Evolutionary conservation across 2,329 filamentous ascomycete species (phyloP).

Genomic region (Fusarium citri): DNA sequence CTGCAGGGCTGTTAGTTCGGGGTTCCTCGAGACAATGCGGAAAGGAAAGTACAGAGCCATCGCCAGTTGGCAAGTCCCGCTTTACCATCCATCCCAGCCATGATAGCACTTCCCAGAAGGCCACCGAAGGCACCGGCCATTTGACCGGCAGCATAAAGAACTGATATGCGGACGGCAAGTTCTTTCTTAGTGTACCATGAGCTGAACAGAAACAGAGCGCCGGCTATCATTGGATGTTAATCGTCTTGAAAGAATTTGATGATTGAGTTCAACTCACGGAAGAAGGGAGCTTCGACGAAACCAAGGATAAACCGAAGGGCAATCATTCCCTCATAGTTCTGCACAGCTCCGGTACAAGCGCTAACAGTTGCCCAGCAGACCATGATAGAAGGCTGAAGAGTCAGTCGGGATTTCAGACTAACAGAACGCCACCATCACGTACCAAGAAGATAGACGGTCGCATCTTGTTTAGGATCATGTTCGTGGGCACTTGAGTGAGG

Average conservation of each 20-base stretch:
- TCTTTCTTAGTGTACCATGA: constrained; percentile 62
- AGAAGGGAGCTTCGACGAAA: constrained; percentile 16
- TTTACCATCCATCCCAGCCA: constrained; percentile 69
- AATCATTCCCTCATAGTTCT: constrained; percentile 10
- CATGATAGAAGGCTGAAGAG: constrained; percentile 5
- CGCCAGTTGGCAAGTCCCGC: constrained; percentile 73
- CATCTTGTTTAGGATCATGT: constrained; percentile 55
- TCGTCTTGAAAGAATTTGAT: too few relatives aligned
- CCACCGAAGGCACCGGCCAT: constrained; percentile 80
- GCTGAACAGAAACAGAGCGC: constrained; percentile 12
- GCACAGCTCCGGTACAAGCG: constrained; percentile 51
- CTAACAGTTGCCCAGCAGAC: constrained; percentile 22
- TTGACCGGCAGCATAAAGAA: constrained; percentile 75
- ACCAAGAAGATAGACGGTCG: constrained; percentile 57
- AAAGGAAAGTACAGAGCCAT: constrained; percentile 37
- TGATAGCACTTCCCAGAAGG: constrained; percentile 73
- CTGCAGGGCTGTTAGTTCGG: neutral
- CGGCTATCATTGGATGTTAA: neutral
- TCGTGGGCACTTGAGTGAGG: neutral
- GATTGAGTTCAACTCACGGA: neutral
- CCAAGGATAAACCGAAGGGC: constrained; percentile 18
- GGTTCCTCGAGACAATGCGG: rapidly evolving
- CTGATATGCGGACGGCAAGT: constrained; percentile 71
- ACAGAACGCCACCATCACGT: neutral
- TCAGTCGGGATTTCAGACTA: neutral